phyloP scores from a whole-genome alignment of 2,329 filamentous ascomycete genomes.

The Neophaeococcomyces mojaviensis region DNA sequence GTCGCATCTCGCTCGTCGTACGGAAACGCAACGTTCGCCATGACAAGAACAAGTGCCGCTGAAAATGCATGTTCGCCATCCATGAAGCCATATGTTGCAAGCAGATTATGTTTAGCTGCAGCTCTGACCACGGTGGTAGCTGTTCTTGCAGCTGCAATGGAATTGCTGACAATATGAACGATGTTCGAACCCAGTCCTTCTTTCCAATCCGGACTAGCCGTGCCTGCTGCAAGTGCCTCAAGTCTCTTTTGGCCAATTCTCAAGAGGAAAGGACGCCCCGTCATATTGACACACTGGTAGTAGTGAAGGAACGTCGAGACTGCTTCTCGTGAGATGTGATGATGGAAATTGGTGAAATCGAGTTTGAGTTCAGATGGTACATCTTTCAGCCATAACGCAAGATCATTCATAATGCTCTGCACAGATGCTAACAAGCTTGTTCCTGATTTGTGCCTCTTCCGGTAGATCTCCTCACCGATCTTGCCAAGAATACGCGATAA shows the following conservation, averaged over 20 bases:
- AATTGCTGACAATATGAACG: slow-evolving; percentile 46
- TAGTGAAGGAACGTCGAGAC: slow-evolving; percentile 49
- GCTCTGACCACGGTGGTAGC: slow-evolving; percentile 44
- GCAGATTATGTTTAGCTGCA: slow-evolving; percentile 42
- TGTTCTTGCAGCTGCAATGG: slow-evolving; percentile 44
- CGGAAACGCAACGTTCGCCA: slow-evolving; percentile 49
- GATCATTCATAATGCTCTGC: slow-evolving; percentile 43
- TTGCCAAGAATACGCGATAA: slow-evolving; percentile 47
- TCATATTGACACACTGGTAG: slow-evolving; percentile 54
- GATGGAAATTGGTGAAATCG: slow-evolving; percentile 39
- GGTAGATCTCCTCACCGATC: slow-evolving; percentile 45
- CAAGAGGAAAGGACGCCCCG: slow-evolving; percentile 46
- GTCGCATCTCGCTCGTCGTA: slow-evolving; percentile 34
- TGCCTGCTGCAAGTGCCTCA: slow-evolving; percentile 27
- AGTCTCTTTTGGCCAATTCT: slow-evolving; percentile 46
- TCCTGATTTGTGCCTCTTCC: slow-evolving; percentile 41
- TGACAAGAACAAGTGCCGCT: slow-evolving; percentile 47
- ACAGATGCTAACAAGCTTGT: slow-evolving; percentile 44
- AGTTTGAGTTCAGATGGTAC: slow-evolving; percentile 43
- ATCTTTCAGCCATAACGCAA: slow-evolving; percentile 44
- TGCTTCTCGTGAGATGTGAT: slow-evolving; percentile 40
- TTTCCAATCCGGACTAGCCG: slow-evolving; percentile 39
- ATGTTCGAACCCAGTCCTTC: slow-evolving; percentile 43
- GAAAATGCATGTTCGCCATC: slow-evolving; percentile 51
- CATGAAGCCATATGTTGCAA: slow-evolving; percentile 51